Base-by-base conservation (phyloP, 768 basidiomycete species). In the Gymnopilus junonius region DNA sequence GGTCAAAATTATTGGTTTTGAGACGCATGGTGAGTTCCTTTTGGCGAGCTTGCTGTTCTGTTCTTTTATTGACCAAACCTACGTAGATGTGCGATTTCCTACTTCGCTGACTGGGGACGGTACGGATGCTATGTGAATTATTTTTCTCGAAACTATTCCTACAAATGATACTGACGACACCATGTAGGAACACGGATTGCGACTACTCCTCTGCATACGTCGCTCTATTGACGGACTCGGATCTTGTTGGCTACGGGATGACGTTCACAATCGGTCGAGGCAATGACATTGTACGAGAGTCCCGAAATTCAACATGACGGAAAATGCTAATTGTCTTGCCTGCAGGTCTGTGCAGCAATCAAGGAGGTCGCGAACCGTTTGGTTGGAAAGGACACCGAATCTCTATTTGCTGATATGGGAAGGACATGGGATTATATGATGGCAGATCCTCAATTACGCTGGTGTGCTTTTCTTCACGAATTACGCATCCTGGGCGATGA, bases 141-240 rank as follows among this genome's bases (percentile, higher is more conserved):
- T 42, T 43, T 39, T 1, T 12, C 10, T 12, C 2, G 6, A 42
- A 23, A 21, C 43, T 21, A 35, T 59, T 10, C 31, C 25, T 37
- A 42, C 32, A 11, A 31, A 21, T 34, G 32, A 31, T n/a, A 25
- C 10, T 53, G 17, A 57, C 20, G 31, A 23, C 23, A n/a, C 43
- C 27, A 20, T 55, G n/a, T 63, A 94, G 92, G 94, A 97, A 97
- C 76, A 91, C 92, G 32, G 93, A 94, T 59, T 97, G 95, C 77
- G 96, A 97, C 78, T 97, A 97, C 77, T 95, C 94, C 2, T 93
- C 95, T 1, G 96, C 96, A 5, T 97, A 97, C 74, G 82, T 97
- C 46, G 84, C 88, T 23, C 81, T 98, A 60, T 77, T 85, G 64
- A 96, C 92, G 3, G 82, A 90, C n/a, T 82, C 87, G 23, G 83